Percentiles rank a stretch among this genome's conserved stretches.
These are phyloP conservation scores for Pestalotiopsis sp. DNA, from an alignment of 2,329 filamentous ascomycete genomes.

Conservation along the genomic window DNA sequence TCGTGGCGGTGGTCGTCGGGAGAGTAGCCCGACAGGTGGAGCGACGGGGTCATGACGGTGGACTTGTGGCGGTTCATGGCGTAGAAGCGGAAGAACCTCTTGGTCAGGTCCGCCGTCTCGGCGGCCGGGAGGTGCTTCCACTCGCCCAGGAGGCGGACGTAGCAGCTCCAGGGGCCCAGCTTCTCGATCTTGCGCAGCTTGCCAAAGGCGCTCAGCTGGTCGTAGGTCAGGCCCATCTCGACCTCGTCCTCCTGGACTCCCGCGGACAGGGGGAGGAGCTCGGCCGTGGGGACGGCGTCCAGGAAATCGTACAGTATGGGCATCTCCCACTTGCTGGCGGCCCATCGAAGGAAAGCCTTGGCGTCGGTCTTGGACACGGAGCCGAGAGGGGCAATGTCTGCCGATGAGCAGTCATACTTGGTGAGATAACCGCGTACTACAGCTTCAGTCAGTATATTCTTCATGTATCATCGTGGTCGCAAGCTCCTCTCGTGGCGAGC, in stretches of 20 bases:
- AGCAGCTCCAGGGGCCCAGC: conserved; percentile 40
- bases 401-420: conserved; percentile 46
- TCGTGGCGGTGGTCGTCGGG: conserved; percentile 47
- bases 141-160: not conserved
- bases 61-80: conserved; percentile 67
- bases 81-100: conserved; percentile 54
- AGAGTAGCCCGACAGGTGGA: conserved; percentile 45
- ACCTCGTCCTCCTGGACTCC: conserved; percentile 25
- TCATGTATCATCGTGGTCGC: not conserved
- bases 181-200: conserved; percentile 30
- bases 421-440: not conserved
- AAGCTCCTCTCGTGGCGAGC: no score
- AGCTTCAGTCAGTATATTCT: not conserved
- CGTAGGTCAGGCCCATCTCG: conserved; percentile 57
- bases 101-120: conserved; percentile 48
- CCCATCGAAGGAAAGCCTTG: conserved; percentile 72
- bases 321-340: conserved; percentile 58
- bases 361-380: conserved; percentile 57
- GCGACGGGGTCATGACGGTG: conserved; percentile 60
- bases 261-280: conserved; percentile 66
- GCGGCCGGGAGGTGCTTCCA: conserved; percentile 11
- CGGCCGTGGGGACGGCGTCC: conserved; percentile 61
- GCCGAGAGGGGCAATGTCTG: conserved; percentile 64
- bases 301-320: conserved; percentile 69
- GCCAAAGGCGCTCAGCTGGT: conserved; percentile 42